Conservation (phyloP, 2,329 filamentous ascomycete species). For the Kalmusia sp. region DNA sequence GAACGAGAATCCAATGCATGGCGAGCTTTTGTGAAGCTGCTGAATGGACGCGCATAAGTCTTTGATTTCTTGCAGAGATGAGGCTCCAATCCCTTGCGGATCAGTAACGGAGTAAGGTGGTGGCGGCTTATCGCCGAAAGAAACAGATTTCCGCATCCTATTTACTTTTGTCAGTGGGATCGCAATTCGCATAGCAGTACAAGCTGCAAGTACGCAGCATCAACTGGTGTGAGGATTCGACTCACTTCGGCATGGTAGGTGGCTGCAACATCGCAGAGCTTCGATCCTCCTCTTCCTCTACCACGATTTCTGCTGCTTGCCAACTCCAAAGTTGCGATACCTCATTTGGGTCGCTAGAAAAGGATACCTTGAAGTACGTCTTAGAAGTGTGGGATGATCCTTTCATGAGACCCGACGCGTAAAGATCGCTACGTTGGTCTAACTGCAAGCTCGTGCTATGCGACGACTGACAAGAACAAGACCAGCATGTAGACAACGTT, state of each 20-base stretch:
- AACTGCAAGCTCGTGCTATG: slow-evolving; percentile 44
- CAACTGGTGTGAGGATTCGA: not conserved
- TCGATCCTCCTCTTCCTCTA: slow-evolving; percentile 40
- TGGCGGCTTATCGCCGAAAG: slow-evolving; percentile 36
- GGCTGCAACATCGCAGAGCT: slow-evolving; percentile 11
- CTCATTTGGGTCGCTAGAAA: slow-evolving; percentile 28
- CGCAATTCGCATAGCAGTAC: slow-evolving; percentile 2
- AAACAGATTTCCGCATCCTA: slow-evolving; percentile 42
- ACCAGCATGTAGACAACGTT: slow-evolving; percentile 38
- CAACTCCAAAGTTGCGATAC: slow-evolving; percentile 30
- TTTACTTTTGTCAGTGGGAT: slow-evolving; percentile 16
- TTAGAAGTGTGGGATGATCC: slow-evolving; percentile 19
- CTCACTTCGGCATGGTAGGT: slow-evolving; percentile 32
- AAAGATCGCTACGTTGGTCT: slow-evolving; percentile 36
- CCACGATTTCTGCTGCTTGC: slow-evolving; percentile 42
- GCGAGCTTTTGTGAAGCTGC: slow-evolving; percentile 28
- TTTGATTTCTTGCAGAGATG: slow-evolving; percentile 37
- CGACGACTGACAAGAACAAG: slow-evolving; percentile 40
- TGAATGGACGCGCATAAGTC: slow-evolving; percentile 46
- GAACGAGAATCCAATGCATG: slow-evolving; percentile 42
- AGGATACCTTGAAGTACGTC: slow-evolving; percentile 43
- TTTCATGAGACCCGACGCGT: slow-evolving; percentile 22
- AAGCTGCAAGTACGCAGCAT: not conserved
- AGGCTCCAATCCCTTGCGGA: slow-evolving; percentile 13
- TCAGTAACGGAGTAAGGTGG: slow-evolving; percentile 41